A percentile compares a stretch with the other conserved stretches of the same genome.
These are phyloP conservation scores for Lecanosticta acicola DNA, from an alignment of 2,329 filamentous ascomycete species.

Conservation along the genomic window DNA sequence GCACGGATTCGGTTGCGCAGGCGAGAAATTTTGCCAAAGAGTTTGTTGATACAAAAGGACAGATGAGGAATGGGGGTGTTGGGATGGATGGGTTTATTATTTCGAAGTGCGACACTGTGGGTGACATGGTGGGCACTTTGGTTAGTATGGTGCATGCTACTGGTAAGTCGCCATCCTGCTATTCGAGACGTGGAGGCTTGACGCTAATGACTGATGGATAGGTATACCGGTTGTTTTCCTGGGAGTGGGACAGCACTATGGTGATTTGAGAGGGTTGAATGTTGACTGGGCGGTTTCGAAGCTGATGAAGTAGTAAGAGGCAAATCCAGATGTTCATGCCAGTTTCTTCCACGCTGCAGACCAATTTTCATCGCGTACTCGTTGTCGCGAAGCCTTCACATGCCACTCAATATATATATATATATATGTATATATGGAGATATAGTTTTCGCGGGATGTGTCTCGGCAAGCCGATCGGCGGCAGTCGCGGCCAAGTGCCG, in stretches of 20 bases:
- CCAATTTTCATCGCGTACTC: no score
- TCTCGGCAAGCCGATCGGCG: neutral
- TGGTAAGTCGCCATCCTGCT: no score
- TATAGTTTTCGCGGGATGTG: no score
- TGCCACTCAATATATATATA: no score
- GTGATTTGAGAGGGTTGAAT: slow-evolving; percentile 58
- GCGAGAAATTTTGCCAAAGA: slow-evolving; percentile 93
- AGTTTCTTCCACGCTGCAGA: no score
- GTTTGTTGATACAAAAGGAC: slow-evolving; percentile 50
- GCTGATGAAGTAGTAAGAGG: slow-evolving; percentile 45
- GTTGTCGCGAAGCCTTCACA: no score
- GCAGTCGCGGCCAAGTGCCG: neutral
- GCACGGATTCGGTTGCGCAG: slow-evolving; percentile 91
- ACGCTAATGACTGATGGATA: slow-evolving; percentile 5
- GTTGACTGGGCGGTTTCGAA: slow-evolving; percentile 59
- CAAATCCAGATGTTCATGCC: no score
- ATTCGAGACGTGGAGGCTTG: no score
- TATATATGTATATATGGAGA: no score
- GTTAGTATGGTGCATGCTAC: slow-evolving; percentile 98
- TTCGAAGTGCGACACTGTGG: slow-evolving; percentile 96
- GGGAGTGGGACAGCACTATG: slow-evolving; percentile 65
- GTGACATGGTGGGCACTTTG: slow-evolving; percentile 95
- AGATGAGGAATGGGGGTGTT: slow-evolving; percentile 51
- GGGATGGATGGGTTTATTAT: slow-evolving; percentile 95
- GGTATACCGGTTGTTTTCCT: slow-evolving; percentile 91